Conservation (phyloP, 331 rosid species). For the Quercus tomentella region DNA sequence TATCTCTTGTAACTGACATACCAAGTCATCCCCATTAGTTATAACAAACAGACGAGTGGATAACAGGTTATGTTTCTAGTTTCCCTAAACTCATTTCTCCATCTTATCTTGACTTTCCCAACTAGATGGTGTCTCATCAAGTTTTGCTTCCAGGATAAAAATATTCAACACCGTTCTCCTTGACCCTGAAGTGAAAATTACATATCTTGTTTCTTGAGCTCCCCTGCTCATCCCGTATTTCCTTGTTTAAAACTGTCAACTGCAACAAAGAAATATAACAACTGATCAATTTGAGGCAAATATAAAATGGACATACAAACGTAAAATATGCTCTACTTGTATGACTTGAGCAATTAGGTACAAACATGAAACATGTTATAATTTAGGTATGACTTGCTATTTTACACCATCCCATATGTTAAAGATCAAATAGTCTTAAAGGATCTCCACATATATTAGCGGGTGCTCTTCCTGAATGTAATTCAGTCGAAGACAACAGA, state of each 20-base stretch:
- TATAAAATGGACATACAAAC: not conserved
- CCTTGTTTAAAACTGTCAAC: conserved; percentile 71
- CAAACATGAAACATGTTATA: not conserved
- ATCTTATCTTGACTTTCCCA: not conserved
- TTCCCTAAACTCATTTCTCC: too few relatives aligned
- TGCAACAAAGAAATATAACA: conserved; percentile 32
- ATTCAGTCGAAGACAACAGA: not conserved
- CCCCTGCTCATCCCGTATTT: conserved; percentile 31
- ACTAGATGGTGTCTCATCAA: conserved; percentile 7
- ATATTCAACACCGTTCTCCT: conserved; percentile 66
- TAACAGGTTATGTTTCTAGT: too few relatives aligned
- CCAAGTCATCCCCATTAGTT: too few relatives aligned
- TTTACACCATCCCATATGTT: not conserved
- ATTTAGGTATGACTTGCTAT: not conserved
- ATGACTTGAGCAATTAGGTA: not conserved
- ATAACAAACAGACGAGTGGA: too few relatives aligned
- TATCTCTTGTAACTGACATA: too few relatives aligned
- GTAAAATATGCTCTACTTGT: not conserved
- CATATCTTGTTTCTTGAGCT: conserved; percentile 33
- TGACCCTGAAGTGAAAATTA: conserved; percentile 74
- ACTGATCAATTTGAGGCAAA: not conserved
- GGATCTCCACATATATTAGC: not conserved
- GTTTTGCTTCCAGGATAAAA: conserved; percentile 79
- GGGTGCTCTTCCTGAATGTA: not conserved
- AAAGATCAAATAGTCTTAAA: not conserved